A percentile compares a stretch with the other conserved stretches of the same genome.
Conservation (phyloP, 306 rosid genomes). For the Vigna trinervia region DNA sequence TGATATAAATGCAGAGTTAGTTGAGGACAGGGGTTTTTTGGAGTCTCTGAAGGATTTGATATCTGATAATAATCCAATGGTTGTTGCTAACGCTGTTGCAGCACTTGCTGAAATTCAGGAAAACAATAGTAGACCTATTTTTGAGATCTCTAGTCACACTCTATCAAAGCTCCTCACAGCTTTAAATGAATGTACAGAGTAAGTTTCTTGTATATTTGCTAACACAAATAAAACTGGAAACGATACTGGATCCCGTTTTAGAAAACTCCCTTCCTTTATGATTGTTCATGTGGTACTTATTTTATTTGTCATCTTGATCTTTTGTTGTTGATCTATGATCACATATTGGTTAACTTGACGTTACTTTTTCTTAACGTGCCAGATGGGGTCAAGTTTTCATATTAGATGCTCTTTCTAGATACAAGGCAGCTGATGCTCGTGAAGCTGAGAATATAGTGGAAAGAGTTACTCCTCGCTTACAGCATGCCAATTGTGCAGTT, state of each 20-base stretch:
- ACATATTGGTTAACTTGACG: constrained; percentile 43
- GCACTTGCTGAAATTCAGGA: constrained; percentile 92
- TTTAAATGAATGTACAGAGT: constrained; percentile 93
- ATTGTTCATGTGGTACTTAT: constrained; percentile 1
- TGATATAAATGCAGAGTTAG: constrained; percentile 94
- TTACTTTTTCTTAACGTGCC: constrained; percentile 28
- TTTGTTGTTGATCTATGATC: neutral
- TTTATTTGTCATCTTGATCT: constrained; percentile 1
- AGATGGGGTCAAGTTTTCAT: constrained; percentile 98
- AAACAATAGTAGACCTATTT: constrained; percentile 71
- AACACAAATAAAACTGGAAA: constrained; percentile 14
- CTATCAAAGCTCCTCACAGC: constrained; percentile 91
- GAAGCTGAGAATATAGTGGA: constrained; percentile 95
- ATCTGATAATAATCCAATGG: constrained; percentile 95
- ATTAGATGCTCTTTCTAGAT: constrained; percentile 90
- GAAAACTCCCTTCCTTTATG: neutral
- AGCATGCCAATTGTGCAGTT: constrained; percentile 96
- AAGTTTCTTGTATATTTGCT: constrained; percentile 47
- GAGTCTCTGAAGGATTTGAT: constrained; percentile 90
- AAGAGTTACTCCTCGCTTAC: constrained; percentile 92
- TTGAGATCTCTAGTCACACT: constrained; percentile 80
- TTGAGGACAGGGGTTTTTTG: constrained; percentile 89
- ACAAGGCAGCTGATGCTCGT: constrained; percentile 90
- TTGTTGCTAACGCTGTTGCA: constrained; percentile 94
- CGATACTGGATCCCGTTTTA: neutral